Conservation (phyloP, 352 stramenopile species). For the Aphanomyces stellatus region DNA sequence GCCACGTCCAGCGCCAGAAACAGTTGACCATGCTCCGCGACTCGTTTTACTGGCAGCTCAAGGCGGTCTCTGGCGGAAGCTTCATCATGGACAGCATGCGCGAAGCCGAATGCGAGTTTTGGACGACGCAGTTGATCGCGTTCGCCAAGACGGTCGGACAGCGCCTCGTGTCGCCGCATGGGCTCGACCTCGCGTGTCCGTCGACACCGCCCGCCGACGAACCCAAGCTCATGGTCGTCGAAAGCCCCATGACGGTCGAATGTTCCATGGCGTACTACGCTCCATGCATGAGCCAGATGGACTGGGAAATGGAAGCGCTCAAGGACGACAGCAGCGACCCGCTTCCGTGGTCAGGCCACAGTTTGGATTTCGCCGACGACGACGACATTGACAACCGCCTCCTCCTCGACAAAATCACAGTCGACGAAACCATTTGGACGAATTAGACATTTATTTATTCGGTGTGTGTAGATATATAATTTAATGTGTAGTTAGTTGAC, state of each 20-base stretch:
- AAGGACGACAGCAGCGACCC: background rate
- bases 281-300: slow-evolving; percentile 8
- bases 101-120: slow-evolving; percentile 55
- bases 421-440: background rate
- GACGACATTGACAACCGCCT: background rate
- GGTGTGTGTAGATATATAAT: too few relatives aligned
- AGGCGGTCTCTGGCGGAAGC: slow-evolving; percentile 57
- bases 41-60: slow-evolving; percentile 77
- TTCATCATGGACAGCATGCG: slow-evolving; percentile 63
- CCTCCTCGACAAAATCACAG: background rate
- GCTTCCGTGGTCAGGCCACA: background rate
- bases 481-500: too few relatives aligned
- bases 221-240: background rate
- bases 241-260: background rate
- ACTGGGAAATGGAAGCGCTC: slow-evolving; percentile 3
- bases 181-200: background rate
- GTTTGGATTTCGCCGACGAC: background rate
- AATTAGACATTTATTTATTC: background rate
- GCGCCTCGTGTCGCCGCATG: background rate
- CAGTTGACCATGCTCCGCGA: slow-evolving; percentile 69
- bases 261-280: background rate
- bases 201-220: background rate
- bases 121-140: slow-evolving; percentile 53
- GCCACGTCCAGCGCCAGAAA: slow-evolving; percentile 71
- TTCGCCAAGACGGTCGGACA: slow-evolving; percentile 62